phyloP scores from a whole-genome alignment of 192 early-diverging fungal genomes.

The Oehlia diaphana region DNA sequence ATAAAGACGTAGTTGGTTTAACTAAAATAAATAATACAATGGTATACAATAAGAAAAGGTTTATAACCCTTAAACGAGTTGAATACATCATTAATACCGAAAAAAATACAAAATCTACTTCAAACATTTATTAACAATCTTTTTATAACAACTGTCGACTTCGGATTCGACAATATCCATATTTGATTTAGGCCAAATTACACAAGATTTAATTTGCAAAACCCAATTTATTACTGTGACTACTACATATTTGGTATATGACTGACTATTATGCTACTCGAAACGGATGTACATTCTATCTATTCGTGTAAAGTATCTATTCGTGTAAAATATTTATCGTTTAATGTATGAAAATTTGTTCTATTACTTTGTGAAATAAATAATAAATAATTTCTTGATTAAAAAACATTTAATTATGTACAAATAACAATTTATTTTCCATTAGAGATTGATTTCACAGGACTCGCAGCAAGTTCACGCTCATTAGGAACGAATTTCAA shows the following conservation, averaged over 20 bases:
- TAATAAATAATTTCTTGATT: no score
- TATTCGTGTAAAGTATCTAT: no score
- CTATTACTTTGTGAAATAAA: no score
- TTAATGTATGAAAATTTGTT: no score
- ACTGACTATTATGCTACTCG: no score
- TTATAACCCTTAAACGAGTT: neutral
- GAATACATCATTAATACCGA: neutral
- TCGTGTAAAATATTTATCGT: no score
- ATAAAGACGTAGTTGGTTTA: constrained; percentile 42
- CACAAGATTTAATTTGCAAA: no score
- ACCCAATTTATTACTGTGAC: no score
- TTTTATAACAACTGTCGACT: neutral
- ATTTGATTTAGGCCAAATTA: no score
- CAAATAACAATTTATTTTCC: neutral
- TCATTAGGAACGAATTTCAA: constrained; percentile 28
- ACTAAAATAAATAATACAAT: neutral
- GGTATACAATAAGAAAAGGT: neutral
- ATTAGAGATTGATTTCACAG: neutral
- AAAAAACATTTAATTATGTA: no score
- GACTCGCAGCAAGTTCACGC: constrained; percentile 8
- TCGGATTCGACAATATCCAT: neutral
- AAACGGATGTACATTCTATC: no score
- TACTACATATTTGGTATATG: no score
- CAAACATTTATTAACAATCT: neutral
- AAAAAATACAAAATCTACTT: neutral